Base-by-base conservation (phyloP, 306 rosid genomes). In the Dryas alaskensis region DNA sequence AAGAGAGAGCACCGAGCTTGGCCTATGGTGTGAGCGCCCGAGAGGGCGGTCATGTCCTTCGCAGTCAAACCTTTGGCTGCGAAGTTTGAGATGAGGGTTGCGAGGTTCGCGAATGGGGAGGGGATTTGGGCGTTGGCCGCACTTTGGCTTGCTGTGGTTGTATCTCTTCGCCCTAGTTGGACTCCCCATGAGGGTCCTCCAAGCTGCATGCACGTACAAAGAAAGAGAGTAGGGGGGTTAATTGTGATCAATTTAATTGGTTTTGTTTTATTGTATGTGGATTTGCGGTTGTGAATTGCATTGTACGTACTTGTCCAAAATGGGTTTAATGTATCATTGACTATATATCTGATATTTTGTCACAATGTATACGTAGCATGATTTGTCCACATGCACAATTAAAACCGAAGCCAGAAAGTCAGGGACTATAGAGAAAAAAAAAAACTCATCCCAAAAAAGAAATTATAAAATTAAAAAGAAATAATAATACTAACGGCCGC, bases 161-260 rank as follows among this genome's bases (percentile, higher is more conserved):
- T 84, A 44, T 91, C 98, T 73, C 89, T 86, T 51, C 96, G 76
- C 5, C 97, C 97, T 0, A 91, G 84, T 0, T 84, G 74, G 2
- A 91, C 94, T 3, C 11, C 6, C 96, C 96, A 91, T 25, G 81
- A 17, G 7, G 96, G 91, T 57, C 98, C 98, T 82, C 94, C 90
- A 8, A 87, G 81, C 98, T 93, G 48, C 5, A 71, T 93, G 48
- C 5, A 71, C 73, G 75, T 27, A 58, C 1, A 46, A 3, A 10
- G 10, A 65, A 9, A 16, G 2, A 10, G 4, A 44, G 0, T 4
- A 4, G 0, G 51, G 10, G 14, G 16, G 7, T 31, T 14, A 60
- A 13, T n/a, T 6, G 55, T 13, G 7, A 51, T 51, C 55, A 51
- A 5, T 45, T 45, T 19, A 19, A 19, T 19, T 45, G 48, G 48